Conservation (phyloP, 2,329 filamentous ascomycete genomes). For the Clonostachys byssicola region DNA sequence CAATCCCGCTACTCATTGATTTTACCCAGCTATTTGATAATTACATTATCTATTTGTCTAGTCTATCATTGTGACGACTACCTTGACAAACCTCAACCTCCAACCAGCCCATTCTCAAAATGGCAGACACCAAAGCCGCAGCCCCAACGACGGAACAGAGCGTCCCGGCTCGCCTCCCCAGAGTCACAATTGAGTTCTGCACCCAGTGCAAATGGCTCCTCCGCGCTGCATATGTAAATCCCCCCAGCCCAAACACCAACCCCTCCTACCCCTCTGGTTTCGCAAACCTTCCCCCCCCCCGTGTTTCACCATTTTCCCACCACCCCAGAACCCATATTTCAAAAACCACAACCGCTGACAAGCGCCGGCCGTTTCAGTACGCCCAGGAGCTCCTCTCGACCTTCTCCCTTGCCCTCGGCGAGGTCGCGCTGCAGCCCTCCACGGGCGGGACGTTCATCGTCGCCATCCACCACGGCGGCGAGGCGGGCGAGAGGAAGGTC, state of each 20-base stretch:
- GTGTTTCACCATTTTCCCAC: neutral
- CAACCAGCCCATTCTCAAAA: too few relatives aligned
- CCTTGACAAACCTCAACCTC: too few relatives aligned
- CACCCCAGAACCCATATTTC: neutral
- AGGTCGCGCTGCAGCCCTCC: slow-evolving; percentile 80
- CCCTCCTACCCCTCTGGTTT: neutral
- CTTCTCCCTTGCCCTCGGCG: slow-evolving; percentile 78
- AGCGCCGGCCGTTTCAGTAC: slow-evolving; percentile 51
- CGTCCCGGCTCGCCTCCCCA: slow-evolving; percentile 1
- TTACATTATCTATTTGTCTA: too few relatives aligned
- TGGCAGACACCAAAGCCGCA: too few relatives aligned
- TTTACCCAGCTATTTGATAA: too few relatives aligned
- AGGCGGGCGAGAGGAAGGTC: slow-evolving; percentile 37
- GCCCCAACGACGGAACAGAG: too few relatives aligned
- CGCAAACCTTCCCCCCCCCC: neutral
- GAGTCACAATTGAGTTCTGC: slow-evolving; percentile 59
- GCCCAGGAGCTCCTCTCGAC: slow-evolving; percentile 94
- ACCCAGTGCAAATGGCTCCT: slow-evolving; percentile 94
- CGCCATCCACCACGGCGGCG: slow-evolving; percentile 40
- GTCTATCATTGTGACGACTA: too few relatives aligned
- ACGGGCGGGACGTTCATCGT: slow-evolving; percentile 84
- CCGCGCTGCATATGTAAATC: slow-evolving; percentile 74
- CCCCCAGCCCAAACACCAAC: neutral
- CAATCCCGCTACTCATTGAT: too few relatives aligned
- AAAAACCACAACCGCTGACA: neutral